Evolutionary conservation across 306 rosid genomes (phyloP).

Genomic region (Quercus gilva): DNA sequence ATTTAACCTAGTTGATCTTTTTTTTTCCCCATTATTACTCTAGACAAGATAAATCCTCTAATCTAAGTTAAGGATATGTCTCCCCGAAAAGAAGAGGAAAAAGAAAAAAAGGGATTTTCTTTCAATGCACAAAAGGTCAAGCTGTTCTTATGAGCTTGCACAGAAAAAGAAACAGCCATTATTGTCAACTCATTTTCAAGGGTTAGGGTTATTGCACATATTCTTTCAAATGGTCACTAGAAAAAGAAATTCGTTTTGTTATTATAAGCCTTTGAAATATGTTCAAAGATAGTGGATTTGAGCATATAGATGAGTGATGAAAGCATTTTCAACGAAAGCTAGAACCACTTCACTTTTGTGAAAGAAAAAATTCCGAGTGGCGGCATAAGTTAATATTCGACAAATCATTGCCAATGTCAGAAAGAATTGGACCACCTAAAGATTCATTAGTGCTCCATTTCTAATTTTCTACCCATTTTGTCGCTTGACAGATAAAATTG

Average conservation of each 20-base stretch:
- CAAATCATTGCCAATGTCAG: conserved; percentile 1
- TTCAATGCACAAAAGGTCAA: conserved; percentile 14
- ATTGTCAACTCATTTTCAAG: conserved; percentile 20
- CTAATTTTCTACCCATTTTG: background rate
- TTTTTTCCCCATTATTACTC: too few relatives aligned
- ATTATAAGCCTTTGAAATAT: conserved; percentile 16
- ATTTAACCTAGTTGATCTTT: too few relatives aligned
- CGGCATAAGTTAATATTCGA: background rate
- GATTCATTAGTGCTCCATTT: conserved; percentile 8
- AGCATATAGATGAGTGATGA: conserved; percentile 19
- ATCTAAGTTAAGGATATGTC: conserved; percentile 9
- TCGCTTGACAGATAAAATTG: background rate
- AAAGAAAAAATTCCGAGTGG: background rate
- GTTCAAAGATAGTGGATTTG: conserved; percentile 19
- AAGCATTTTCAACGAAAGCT: conserved; percentile 13
- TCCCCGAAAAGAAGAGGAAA: background rate
- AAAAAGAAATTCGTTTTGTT: background rate
- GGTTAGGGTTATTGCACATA: conserved; percentile 13
- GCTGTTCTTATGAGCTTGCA: conserved; percentile 12
- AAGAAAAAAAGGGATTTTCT: background rate
- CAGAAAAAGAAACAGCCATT: conserved; percentile 13
- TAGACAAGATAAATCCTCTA: conserved; percentile 11
- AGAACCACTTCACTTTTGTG: background rate
- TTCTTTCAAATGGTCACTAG: conserved; percentile 1
- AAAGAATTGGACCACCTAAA: conserved; percentile 15